phyloP scores from a whole-genome alignment of 2,329 filamentous ascomycete species.

The Aspergillus oerlinghausenensis region DNA sequence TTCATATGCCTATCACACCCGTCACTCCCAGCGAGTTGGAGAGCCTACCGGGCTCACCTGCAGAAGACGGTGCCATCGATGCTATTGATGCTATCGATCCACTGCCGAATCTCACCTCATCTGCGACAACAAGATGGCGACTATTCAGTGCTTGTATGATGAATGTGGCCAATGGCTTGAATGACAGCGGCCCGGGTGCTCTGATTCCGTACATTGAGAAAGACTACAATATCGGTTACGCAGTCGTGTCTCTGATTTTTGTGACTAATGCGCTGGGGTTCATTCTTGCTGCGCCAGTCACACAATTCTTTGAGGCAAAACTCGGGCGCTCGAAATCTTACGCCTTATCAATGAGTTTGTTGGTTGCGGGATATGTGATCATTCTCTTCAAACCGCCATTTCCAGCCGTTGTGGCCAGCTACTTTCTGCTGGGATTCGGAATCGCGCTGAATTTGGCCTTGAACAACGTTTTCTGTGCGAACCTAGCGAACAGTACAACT shows the following conservation, averaged over 20 bases:
- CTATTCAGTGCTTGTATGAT: slow-evolving; percentile 61
- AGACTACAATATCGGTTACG: slow-evolving; percentile 72
- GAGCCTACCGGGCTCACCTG: slow-evolving; percentile 12
- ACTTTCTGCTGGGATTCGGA: slow-evolving; percentile 60
- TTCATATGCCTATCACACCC: slow-evolving; percentile 4
- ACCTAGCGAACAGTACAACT: slow-evolving; percentile 48
- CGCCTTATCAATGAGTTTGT: slow-evolving; percentile 53
- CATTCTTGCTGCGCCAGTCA: slow-evolving; percentile 64
- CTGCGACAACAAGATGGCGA: slow-evolving; percentile 59
- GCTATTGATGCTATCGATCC: slow-evolving; percentile 18
- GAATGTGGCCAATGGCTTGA: slow-evolving; percentile 66
- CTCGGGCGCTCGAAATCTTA: slow-evolving; percentile 64
- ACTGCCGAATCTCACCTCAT: slow-evolving; percentile 6
- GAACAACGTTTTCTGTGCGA: slow-evolving; percentile 55
- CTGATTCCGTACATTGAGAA: slow-evolving; percentile 76
- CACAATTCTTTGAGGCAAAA: slow-evolving; percentile 58
- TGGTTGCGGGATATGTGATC: slow-evolving; percentile 60
- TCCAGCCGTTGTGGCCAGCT: slow-evolving; percentile 60
- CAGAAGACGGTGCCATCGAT: slow-evolving; percentile 23
- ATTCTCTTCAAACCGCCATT: slow-evolving; percentile 68
- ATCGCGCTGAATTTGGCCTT: slow-evolving; percentile 49
- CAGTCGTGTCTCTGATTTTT: slow-evolving; percentile 76
- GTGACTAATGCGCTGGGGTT: slow-evolving; percentile 73
- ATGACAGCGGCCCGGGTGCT: slow-evolving; percentile 71
- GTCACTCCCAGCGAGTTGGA: slow-evolving; percentile 23